Evolutionary conservation across 1,139 yeast genomes (phyloP), one percentile per base, ranked within the genome.

Genomic region (Hyphopichia buzzinii): DNA sequence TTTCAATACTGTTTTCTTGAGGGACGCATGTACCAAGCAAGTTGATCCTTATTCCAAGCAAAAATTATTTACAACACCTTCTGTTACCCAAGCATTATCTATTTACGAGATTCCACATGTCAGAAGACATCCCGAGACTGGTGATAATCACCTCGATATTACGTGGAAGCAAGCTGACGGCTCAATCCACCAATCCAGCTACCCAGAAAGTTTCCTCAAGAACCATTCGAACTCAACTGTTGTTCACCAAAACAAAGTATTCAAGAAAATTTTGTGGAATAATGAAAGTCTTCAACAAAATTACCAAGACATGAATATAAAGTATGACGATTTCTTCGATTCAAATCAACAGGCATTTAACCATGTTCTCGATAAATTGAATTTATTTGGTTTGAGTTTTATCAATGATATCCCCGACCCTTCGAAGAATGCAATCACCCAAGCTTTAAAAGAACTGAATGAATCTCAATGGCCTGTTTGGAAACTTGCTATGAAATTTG

Each of bases 21-120:
- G 94, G 43, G 95, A 85, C 49, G 69, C 88, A 0, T 80, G 87
- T 34, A 55, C 59, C 3, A 56, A 50, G 11, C 76, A 85, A 1
- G 71, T 82, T 4, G 86, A 84, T 46, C 64, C 67, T 2, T 55
- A 59, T 22, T 73, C 88, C 0, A 71, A 73, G 25, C 94, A 84
- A 52, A 84, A 82, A 52, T 55, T 72, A 22, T 82, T 84, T 56
- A 78, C 86, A 8, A 83, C 92, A 0, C 82, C 79, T 1, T 63
- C 72, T 37, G 57, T 76, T 4, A 48, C 59, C 8, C 40, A 42
- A 3, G 44, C 48, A 14, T 55, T 67, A 33, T 36, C 44, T 13
- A 44, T 70, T 3, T 42, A 44, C 11, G 44, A 40, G 0, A 49
- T 59, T 3, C 67, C 78, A 16, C 33, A 42, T 8, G 50, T 68